A percentile compares a stretch with the other conserved stretches of the same genome.
Evolutionary conservation across 495 filamentous ascomycete genomes (phyloP).

Genomic region (Neurospora discreta): DNA sequence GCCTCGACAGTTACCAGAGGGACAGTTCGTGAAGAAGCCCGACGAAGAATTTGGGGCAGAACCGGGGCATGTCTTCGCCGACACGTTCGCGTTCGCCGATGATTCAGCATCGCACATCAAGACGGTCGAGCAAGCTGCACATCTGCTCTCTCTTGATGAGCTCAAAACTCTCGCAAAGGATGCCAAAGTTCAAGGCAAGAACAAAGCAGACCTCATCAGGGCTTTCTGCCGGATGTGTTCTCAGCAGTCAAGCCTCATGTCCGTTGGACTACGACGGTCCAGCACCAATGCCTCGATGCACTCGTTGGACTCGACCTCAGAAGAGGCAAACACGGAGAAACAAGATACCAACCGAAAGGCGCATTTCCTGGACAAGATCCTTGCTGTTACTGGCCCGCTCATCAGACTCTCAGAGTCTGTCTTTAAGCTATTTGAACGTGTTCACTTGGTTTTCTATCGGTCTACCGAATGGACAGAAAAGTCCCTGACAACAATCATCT

Average conservation of each 20-base stretch:
- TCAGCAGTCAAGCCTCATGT: conserved; percentile 60
- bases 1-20: conserved; percentile 3
- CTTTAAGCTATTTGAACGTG: conserved; percentile 81
- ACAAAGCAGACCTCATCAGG: conserved; percentile 68
- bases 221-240: conserved; percentile 61
- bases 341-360: conserved; percentile 30
- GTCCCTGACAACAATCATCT: conserved; percentile 87
- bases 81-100: conserved; percentile 68
- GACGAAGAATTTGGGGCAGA: neutral
- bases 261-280: conserved; percentile 42
- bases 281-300: conserved; percentile 34
- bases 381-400: conserved; percentile 69
- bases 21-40: neutral
- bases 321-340: conserved; percentile 5
- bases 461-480: conserved; percentile 98
- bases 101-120: conserved; percentile 57
- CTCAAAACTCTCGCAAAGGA: conserved; percentile 78
- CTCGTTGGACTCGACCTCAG: conserved; percentile 5
- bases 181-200: conserved; percentile 78
- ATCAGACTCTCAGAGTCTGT: conserved; percentile 64
- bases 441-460: conserved; percentile 90
- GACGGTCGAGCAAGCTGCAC: conserved; percentile 75
- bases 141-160: conserved; percentile 73
- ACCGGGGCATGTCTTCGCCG: conserved; percentile 39
- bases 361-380: conserved; percentile 53